Base-by-base conservation (phyloP, 2,329 filamentous ascomycete genomes). In the Penicillium decumbens region DNA sequence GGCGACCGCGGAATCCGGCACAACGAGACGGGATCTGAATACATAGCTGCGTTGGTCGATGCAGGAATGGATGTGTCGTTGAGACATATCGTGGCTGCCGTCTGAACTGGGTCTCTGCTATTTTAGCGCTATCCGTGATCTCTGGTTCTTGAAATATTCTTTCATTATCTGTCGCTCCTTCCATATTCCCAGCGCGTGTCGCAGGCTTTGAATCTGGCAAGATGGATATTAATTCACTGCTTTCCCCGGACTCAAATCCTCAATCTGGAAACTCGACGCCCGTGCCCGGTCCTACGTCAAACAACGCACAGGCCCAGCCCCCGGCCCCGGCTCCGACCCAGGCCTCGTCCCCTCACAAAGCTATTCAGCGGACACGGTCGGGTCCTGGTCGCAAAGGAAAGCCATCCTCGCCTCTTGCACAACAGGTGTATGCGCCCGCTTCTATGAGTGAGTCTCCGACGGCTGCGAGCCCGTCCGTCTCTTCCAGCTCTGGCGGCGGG, bases 171-270 rank as follows among this genome's bases (percentile, higher is more conserved):
- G 27, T 39, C 42, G 18, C 49, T 43, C 15, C 30, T 38, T 45
- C 38, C 33, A 20, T 41, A 45, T 20, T 35, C 35, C 41, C 15
- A 13, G 41, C 35, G 48, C 27, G 45, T 46, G 38, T 47, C 28
- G 37, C 35, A 39, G 30, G 13, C 25, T 50, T 42, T 42, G 44
- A 40, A 30, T 39, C 41, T 47, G 45, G 38, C 54, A 67, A 57
- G 27, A 75, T 75, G 73, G 73, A 75, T 55, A 75, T 75, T 60
- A 75, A 69, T 59, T 73, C 69, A 23, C 68, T 75, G 30, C 70
- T 75, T 51, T 75, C 73, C 46, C 71, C 72, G 59, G 71, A 74
- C 50, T 67, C 69, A 35, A 68, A 72, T 56, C 61, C 67, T 13
- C 67, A 71, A 41, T 63, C 68, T 32, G 61, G 65, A 52, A 67